A percentile compares a stretch with the other conserved stretches of the same genome.
Conservation (phyloP, 441 rosid genomes). For the Arabidopsis hybrid region DNA sequence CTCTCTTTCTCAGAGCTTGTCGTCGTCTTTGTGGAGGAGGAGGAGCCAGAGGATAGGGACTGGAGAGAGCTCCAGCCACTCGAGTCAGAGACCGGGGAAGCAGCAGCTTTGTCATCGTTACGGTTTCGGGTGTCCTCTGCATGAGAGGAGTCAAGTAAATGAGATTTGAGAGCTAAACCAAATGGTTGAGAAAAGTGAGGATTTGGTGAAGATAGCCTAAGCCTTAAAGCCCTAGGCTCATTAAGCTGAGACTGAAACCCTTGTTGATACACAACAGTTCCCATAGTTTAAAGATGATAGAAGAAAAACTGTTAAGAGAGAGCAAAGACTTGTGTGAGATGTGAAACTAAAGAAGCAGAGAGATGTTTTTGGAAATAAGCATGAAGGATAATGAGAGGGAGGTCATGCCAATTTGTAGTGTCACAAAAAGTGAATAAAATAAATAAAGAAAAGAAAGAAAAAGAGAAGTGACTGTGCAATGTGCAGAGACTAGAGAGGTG, state of each 20-base stretch:
- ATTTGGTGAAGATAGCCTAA: constrained; percentile 56
- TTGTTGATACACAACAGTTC: constrained; percentile 68
- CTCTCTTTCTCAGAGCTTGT: constrained; percentile 45
- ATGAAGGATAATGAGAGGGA: constrained; percentile 53
- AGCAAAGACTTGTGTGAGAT: constrained; percentile 26
- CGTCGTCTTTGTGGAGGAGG: constrained; percentile 23
- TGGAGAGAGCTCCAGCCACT: constrained; percentile 69
- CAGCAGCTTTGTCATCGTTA: constrained; percentile 16
- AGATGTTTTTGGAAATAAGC: constrained; percentile 39
- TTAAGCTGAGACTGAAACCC: constrained; percentile 58
- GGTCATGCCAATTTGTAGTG: constrained; percentile 73
- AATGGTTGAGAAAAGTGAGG: constrained; percentile 50
- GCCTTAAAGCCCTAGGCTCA: constrained; percentile 65
- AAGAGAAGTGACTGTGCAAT: constrained; percentile 36
- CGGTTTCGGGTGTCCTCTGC: constrained; percentile 29
- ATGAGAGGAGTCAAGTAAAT: constrained; percentile 44
- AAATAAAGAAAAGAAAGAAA: constrained; percentile 17
- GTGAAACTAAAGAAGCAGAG: constrained; percentile 26
- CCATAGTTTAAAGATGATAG: constrained; percentile 48
- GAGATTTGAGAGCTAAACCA: constrained; percentile 49
- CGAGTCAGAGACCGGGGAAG: constrained; percentile 42
- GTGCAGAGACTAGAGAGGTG: constrained; percentile 45
- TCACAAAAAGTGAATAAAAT: constrained; percentile 49
- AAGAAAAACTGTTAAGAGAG: constrained; percentile 8
- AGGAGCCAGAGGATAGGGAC: constrained; percentile 39